phyloP scores from a whole-genome alignment of 257 asterid genomes.

The Mentha longifolia region DNA sequence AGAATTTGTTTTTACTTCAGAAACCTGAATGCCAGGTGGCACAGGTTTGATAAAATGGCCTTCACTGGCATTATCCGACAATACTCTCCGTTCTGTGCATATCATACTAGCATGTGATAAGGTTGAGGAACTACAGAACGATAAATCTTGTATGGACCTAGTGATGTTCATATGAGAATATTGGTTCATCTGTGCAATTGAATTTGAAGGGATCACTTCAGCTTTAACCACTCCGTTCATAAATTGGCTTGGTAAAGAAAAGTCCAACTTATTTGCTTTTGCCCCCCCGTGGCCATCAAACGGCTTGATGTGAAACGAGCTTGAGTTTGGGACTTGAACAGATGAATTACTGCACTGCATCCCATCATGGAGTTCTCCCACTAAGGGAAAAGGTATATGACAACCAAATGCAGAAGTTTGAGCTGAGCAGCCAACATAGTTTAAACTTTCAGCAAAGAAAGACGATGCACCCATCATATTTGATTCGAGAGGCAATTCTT shows the following conservation, averaged over 20 bases:
- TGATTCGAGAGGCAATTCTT: conserved; percentile 44
- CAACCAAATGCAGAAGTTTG: conserved; percentile 9
- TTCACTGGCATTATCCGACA: conserved; percentile 28
- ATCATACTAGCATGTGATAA: conserved; percentile 32
- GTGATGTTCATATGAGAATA: conserved; percentile 37
- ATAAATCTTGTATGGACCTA: conserved; percentile 35
- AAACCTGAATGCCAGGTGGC: conserved; percentile 34
- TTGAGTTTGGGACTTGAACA: conserved; percentile 40
- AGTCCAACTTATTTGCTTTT: conserved; percentile 30
- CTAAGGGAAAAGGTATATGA: conserved; percentile 40
- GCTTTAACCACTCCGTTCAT: conserved; percentile 54
- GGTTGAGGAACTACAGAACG: conserved; percentile 42
- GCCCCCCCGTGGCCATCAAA: conserved; percentile 26
- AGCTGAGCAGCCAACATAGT: conserved; percentile 36
- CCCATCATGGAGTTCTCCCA: conserved; percentile 37
- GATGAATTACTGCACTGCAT: conserved; percentile 37
- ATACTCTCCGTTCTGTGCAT: conserved; percentile 38
- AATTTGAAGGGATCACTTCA: conserved; percentile 63
- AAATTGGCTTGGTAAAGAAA: conserved; percentile 32
- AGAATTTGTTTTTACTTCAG: conserved; percentile 22
- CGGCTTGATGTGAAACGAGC: background rate
- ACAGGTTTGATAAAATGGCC: conserved; percentile 29
- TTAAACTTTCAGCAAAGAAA: conserved; percentile 33
- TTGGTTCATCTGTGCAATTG: conserved; percentile 53
- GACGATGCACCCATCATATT: conserved; percentile 30